Conservation (phyloP, 164 flowering plant species). For the Vitis labrusca region DNA sequence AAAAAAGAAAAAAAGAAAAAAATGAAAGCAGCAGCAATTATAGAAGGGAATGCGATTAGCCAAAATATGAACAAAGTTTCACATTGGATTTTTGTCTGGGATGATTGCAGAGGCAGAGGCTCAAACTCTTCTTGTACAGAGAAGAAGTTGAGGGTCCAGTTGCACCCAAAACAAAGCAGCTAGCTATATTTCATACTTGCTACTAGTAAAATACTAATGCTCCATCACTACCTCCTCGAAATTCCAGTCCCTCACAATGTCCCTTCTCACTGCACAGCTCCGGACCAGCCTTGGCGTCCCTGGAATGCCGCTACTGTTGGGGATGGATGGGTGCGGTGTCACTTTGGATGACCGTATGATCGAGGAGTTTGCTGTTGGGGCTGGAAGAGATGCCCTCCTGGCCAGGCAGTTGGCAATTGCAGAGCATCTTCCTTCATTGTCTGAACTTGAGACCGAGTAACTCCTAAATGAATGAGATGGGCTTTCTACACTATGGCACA, state of each 20-base stretch:
- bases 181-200: not conserved
- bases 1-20: accelerated
- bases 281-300: conserved; percentile 78
- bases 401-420: conserved; percentile 61
- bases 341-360: conserved; percentile 67
- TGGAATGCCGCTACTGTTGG: conserved; percentile 30
- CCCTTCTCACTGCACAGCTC: conserved; percentile 88
- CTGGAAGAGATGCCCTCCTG: conserved; percentile 37
- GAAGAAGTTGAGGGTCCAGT: conserved; percentile 5
- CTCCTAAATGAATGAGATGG: conserved; percentile 93
- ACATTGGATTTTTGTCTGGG: no score
- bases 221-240: conserved; percentile 64
- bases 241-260: conserved; percentile 88
- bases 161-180: conserved; percentile 12
- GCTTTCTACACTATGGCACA: conserved; percentile 79
- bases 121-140: no score
- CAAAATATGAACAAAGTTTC: no score
- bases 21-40: no score
- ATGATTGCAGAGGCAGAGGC: not conserved
- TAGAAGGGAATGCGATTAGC: no score
- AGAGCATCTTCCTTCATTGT: conserved; percentile 78
- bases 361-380: conserved; percentile 23
- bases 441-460: conserved; percentile 84
- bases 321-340: conserved; percentile 62
- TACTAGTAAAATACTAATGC: conserved; percentile 23